These are phyloP conservation scores for Juncus inflexus DNA, from an alignment of 176 grass and related monocot genomes.

Conservation along the genomic window DNA sequence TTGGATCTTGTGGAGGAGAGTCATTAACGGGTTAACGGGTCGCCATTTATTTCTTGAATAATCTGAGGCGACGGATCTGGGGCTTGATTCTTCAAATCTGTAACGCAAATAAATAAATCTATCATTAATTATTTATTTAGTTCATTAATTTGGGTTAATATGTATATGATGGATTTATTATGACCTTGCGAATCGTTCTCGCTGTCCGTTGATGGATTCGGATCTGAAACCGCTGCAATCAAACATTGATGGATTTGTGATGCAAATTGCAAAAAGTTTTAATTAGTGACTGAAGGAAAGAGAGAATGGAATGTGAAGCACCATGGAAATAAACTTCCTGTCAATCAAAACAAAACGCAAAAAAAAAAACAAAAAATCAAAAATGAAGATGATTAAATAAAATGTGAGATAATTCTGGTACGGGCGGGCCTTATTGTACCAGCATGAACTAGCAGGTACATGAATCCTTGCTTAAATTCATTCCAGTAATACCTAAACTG, in stretches of 20 bases:
- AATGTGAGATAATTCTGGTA: no score
- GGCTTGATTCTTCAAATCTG: constrained; percentile 81
- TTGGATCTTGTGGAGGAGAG: constrained; percentile 25
- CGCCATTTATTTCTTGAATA: constrained; percentile 22
- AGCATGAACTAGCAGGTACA: no score
- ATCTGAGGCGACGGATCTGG: constrained; percentile 36
- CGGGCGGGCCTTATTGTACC: no score
- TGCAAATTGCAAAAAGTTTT: not conserved
- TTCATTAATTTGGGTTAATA: constrained; percentile 7
- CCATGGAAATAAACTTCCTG: no score
- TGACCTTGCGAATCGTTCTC: constrained; percentile 63
- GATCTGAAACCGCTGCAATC: constrained; percentile 38
- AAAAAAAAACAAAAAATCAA: no score
- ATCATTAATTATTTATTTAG: not conserved
- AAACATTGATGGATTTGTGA: constrained; percentile 36
- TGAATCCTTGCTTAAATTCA: no score
- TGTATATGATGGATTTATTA: not conserved
- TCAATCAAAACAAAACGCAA: no score
- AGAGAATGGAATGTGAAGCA: no score
- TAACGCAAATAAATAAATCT: constrained; percentile 12
- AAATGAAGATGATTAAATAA: no score
- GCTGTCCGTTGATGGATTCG: constrained; percentile 52
- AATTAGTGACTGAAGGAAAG: no score
- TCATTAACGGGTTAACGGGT: constrained; percentile 33
- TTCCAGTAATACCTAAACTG: no score